Conservation (phyloP, 306 rosid genomes). For the Gastrolobium bilobum region DNA sequence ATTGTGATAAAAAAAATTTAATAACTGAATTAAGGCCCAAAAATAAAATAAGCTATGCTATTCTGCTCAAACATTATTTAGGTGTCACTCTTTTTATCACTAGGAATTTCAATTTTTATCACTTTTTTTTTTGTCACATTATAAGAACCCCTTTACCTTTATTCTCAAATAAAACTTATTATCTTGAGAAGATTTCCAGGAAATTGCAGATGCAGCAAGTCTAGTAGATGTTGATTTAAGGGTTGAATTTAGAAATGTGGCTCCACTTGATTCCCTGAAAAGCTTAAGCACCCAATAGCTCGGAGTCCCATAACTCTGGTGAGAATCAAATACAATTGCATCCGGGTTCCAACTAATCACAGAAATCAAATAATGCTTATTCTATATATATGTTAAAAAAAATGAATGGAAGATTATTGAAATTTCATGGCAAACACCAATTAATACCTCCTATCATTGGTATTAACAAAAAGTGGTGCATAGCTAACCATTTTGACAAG, state of each 20-base stretch:
- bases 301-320: slow-evolving; percentile 66
- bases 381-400: not conserved
- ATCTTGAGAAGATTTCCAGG: slow-evolving; percentile 51
- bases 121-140: too few species aligned
- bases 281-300: slow-evolving; percentile 72
- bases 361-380: not conserved
- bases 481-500: slow-evolving; percentile 72
- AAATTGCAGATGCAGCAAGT: slow-evolving; percentile 61
- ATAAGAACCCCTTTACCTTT: slow-evolving; percentile 53
- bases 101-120: too few species aligned
- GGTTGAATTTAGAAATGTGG: slow-evolving; percentile 53
- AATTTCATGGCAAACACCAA: not conserved
- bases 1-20: not conserved
- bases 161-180: slow-evolving; percentile 52
- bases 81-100: too few species aligned
- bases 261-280: slow-evolving; percentile 69
- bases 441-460: slow-evolving; percentile 62
- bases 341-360: slow-evolving; percentile 66
- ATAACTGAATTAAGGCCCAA: too few species aligned
- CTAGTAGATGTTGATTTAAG: slow-evolving; percentile 46
- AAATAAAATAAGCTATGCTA: not conserved
- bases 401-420: too few species aligned
- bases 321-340: slow-evolving; percentile 69
- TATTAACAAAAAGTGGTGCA: slow-evolving; percentile 76
- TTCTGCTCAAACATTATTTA: not conserved